Evolutionary conservation across 495 filamentous ascomycete species (phyloP), one percentile per base, ranked within the genome.

Genomic region (Trichocladium uniseriatum): DNA sequence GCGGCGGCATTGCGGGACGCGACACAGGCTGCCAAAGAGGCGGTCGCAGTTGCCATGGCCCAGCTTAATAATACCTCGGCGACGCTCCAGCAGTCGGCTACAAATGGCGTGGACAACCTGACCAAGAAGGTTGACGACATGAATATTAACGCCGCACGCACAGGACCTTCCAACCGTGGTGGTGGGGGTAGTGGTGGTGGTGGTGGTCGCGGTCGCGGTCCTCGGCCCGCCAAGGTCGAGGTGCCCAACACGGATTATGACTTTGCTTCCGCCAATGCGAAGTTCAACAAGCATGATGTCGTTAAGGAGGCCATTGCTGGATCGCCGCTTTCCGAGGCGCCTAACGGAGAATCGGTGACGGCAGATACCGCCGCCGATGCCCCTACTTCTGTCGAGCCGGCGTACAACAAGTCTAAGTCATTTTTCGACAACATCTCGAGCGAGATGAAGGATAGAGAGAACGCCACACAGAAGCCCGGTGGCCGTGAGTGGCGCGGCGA

Each of bases 351-450:
- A 14, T 49, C 53, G 5, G 42, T 51, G 11, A 58, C 62, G 8
- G 55, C 61, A 7, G 69, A 66, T 42, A 42, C 48, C 32, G 56
- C 43, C 4, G 53, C 69, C 24, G 55, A 71, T 59, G 69, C 68
- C 4, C 52, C 69, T 28, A 55, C 59, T n/a, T 53, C 63, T 14
- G 47, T 48, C 0, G 62, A 63, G 11, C 62, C 70, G 21, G 77
- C 78, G 13, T 99, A 99, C 71, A 89, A 94, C 70, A 92, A 86
- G 65, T 69, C 77, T 2, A 78, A 66, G 6, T 90, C 85, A 3
- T 99, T 99, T 73, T 99, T 97, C 59, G 92, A 99, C 61, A 94
- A 99, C 60, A 95, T 99, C 58, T 91, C 86, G 0, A 92, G 86
- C 53, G 92, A 99, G 60, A 76, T 83, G 45, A 91, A 85, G 61